phyloP scores from a whole-genome alignment of 164 flowering plant species.

The Platanus orientalis region DNA sequence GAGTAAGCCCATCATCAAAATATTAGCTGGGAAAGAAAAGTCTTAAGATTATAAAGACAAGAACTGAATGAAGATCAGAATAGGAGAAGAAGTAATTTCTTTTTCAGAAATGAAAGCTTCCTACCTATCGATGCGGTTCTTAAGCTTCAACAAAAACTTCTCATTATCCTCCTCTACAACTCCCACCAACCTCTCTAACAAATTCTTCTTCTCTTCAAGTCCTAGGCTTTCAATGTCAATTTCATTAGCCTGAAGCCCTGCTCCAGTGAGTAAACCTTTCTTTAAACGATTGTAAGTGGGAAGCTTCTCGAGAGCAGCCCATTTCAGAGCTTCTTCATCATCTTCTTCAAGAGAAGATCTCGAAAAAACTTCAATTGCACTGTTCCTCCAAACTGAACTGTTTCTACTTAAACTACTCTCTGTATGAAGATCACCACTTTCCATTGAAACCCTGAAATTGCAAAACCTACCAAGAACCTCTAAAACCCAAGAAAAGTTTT shows the following conservation, averaged over 20 bases:
- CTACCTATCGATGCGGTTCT: constrained; percentile 58
- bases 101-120: not conserved
- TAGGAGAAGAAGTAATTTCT: not conserved
- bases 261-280: constrained; percentile 50
- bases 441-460: constrained; percentile 15
- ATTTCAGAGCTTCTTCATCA: constrained; percentile 75
- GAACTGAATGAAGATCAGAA: not conserved
- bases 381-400: constrained; percentile 36
- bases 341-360: constrained; percentile 49
- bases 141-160: constrained; percentile 65
- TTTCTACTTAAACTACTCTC: constrained; percentile 20
- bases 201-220: constrained; percentile 37
- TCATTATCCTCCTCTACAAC: constrained; percentile 71
- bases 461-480: not conserved
- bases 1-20: too few species aligned
- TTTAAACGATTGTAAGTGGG: constrained; percentile 62
- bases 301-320: constrained; percentile 81
- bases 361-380: constrained; percentile 38
- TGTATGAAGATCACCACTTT: constrained; percentile 16
- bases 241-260: constrained; percentile 36
- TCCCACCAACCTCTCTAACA: constrained; percentile 53
- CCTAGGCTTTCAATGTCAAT: constrained; percentile 52
- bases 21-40: too few species aligned
- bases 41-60: not conserved
- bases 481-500: not conserved